phyloP scores from a whole-genome alignment of 176 grass and related monocot species.

The Triticum monococcum region DNA sequence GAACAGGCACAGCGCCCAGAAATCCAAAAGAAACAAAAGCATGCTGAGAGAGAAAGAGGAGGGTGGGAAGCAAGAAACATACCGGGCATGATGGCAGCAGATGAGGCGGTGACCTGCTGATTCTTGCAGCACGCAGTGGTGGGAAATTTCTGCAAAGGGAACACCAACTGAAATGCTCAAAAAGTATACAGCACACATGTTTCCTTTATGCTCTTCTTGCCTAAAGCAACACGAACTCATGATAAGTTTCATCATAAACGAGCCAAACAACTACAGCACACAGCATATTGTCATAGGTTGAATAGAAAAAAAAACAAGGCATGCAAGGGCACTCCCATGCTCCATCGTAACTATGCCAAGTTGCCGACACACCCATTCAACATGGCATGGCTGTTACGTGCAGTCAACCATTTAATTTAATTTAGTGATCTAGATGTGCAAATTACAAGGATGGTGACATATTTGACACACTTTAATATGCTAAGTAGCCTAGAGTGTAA shows the following conservation, averaged over 20 bases:
- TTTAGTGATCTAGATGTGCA: not conserved
- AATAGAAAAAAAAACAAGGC: too few relatives aligned
- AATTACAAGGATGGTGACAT: not conserved
- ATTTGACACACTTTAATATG: not conserved
- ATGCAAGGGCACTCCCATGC: too few relatives aligned
- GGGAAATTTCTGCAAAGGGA: not conserved
- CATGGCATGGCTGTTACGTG: not conserved
- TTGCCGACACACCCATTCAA: not conserved
- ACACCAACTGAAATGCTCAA: not conserved
- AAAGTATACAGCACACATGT: not conserved
- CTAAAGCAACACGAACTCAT: not conserved
- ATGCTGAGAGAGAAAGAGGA: not conserved
- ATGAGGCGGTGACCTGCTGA: not conserved
- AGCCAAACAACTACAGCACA: not conserved
- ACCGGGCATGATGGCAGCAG: slow-evolving; percentile 9
- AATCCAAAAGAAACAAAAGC: not conserved
- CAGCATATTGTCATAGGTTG: too few relatives aligned
- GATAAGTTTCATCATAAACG: not conserved
- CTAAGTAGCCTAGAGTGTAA: not conserved
- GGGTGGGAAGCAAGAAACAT: not conserved
- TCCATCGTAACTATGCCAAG: too few relatives aligned
- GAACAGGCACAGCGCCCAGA: not conserved
- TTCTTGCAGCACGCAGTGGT: not conserved
- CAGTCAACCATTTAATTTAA: not conserved
- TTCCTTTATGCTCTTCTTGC: not conserved